A percentile compares a stretch with the other conserved stretches of the same genome.
These are phyloP conservation scores for Podospora pseudocomata DNA, from an alignment of 495 filamentous ascomycete species.

Conservation along the genomic window DNA sequence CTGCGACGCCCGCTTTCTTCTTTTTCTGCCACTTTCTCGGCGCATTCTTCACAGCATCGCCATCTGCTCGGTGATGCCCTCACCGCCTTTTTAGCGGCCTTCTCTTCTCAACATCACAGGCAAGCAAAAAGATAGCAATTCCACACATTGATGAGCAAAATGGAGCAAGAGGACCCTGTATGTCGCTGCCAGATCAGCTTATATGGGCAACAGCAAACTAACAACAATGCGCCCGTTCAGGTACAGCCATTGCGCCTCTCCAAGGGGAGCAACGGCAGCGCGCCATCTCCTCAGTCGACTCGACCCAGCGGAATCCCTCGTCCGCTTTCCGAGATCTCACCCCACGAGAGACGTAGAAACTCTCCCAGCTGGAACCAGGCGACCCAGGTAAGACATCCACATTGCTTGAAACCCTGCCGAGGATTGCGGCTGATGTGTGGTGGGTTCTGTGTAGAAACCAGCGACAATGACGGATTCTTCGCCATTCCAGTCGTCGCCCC, in stretches of 20 bases:
- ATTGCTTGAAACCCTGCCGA: neutral
- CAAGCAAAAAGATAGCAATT: neutral
- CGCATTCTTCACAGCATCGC: neutral
- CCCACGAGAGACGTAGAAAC: constrained; percentile 59
- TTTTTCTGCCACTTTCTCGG: neutral
- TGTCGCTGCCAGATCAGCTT: constrained; percentile 10
- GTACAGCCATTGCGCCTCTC: constrained; percentile 58
- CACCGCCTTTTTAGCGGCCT: neutral
- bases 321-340: constrained; percentile 56
- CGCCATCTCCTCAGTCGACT: constrained; percentile 44
- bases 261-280: constrained; percentile 43
- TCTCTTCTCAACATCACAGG: neutral
- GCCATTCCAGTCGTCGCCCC: constrained; percentile 71
- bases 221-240: constrained; percentile 24
- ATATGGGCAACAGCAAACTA: neutral
- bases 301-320: constrained; percentile 42
- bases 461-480: constrained; percentile 64
- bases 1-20: neutral
- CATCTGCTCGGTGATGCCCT: neutral
- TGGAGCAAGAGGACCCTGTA: constrained; percentile 40
- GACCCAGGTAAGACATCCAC: constrained; percentile 54
- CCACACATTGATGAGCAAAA: neutral
- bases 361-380: constrained; percentile 73
- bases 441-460: constrained; percentile 23
- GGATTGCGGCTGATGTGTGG: constrained; percentile 2